Conservation (phyloP, 441 rosid species). For the Erodium trifolium region DNA sequence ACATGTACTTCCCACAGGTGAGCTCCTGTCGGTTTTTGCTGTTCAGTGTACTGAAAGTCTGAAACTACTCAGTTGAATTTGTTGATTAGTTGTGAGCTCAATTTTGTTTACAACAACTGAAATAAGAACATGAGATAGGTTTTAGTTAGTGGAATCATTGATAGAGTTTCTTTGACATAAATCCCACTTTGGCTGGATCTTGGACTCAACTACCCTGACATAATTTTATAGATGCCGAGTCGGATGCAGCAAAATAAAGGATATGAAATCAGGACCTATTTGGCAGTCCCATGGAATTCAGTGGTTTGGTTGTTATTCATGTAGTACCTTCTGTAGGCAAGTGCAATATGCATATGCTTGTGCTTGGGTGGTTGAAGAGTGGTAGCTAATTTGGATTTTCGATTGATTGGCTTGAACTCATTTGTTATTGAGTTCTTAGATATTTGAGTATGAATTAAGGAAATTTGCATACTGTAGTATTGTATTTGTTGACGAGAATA, state of each 20-base stretch:
- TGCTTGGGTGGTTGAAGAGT: too few species aligned
- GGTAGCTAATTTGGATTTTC: too few species aligned
- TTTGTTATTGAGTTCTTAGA: background rate
- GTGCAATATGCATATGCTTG: too few species aligned
- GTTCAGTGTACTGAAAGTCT: background rate
- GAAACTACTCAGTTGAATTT: background rate
- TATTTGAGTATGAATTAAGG: background rate
- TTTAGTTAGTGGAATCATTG: background rate
- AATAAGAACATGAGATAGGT: background rate
- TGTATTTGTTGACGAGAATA: background rate
- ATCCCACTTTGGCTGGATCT: background rate
- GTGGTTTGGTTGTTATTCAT: background rate
- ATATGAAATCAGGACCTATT: background rate
- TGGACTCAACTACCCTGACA: too few species aligned
- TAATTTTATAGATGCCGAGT: background rate
- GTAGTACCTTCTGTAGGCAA: background rate
- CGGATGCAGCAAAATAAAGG: background rate
- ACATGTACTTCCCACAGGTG: slow-evolving; percentile 94
- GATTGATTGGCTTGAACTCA: too few species aligned
- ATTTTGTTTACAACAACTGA: background rate
- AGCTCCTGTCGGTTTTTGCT: slow-evolving; percentile 12
- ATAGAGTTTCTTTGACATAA: background rate
- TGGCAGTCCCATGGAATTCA: background rate
- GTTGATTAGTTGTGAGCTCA: background rate
- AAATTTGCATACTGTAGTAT: background rate